These are phyloP conservation scores for Nakaseomyces bracarensis DNA, from an alignment of 1,139 yeast species.

Conservation along the genomic window DNA sequence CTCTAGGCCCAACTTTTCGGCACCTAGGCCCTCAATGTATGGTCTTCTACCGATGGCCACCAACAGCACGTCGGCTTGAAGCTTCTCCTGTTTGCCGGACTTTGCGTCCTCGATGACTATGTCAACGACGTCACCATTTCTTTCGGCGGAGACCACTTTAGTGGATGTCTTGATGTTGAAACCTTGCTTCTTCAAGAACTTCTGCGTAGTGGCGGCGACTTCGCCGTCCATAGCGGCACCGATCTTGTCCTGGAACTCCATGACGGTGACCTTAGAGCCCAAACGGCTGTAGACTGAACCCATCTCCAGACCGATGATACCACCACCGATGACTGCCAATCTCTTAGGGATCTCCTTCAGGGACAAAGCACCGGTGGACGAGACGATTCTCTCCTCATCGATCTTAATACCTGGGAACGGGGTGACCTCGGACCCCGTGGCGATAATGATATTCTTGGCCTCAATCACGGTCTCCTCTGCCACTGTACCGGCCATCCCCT, in stretches of 20 bases:
- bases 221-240: constrained; percentile 98
- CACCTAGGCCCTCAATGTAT: constrained; percentile 79
- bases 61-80: constrained; percentile 86
- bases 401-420: constrained; percentile 98
- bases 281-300: constrained; percentile 95
- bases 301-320: constrained; percentile 99
- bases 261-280: constrained; percentile 90
- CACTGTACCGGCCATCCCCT: constrained; percentile 62
- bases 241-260: constrained; percentile 83
- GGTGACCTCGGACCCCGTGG: constrained; percentile 97
- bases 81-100: constrained; percentile 66
- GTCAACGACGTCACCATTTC: constrained; percentile 82
- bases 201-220: constrained; percentile 83
- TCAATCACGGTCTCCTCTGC: constrained; percentile 42
- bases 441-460: constrained; percentile 86
- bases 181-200: constrained; percentile 89
- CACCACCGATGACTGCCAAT: constrained; percentile 94
- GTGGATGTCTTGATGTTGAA: constrained; percentile 87
- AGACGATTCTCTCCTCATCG: constrained; percentile 95
- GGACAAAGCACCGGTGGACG: constrained; percentile 86
- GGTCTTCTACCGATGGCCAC: constrained; percentile 99
- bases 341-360: constrained; percentile 87
- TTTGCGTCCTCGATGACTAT: constrained; percentile 86
- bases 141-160: constrained; percentile 77
- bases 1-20: constrained; percentile 84